Evolutionary conservation across 2,329 filamentous ascomycete genomes (phyloP).

Genomic region (Xylaria sp.): DNA sequence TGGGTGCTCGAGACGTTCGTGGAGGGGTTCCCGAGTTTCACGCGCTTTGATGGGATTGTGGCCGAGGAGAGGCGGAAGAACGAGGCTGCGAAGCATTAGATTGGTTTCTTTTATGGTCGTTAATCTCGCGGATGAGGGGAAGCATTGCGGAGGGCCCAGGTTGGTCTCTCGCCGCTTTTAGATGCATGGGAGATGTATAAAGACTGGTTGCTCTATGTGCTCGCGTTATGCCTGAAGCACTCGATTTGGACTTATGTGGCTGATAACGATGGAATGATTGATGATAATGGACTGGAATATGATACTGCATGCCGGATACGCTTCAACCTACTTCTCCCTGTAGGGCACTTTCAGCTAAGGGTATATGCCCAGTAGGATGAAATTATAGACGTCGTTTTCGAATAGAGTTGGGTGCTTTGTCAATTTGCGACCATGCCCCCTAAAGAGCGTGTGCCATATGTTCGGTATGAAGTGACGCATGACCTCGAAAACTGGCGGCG

Average conservation of each 20-base stretch:
- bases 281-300: slow-evolving; percentile 16
- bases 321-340: not conserved
- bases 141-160: not conserved
- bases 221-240: not conserved
- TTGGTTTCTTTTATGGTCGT: not conserved
- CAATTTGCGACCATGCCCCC: not conserved
- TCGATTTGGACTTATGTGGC: slow-evolving; percentile 2
- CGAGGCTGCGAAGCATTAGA: slow-evolving; percentile 56
- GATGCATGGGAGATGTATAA: not conserved
- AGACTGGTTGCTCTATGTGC: not conserved
- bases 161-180: not conserved
- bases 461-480: not conserved
- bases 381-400: not conserved
- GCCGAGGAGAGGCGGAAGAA: slow-evolving; percentile 56
- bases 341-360: no score
- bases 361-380: not conserved
- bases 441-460: not conserved
- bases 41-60: slow-evolving; percentile 63
- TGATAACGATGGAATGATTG: slow-evolving; percentile 21
- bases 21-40: slow-evolving; percentile 64
- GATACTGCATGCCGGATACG: not conserved
- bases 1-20: slow-evolving; percentile 66
- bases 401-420: not conserved
- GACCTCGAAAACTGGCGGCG: not conserved
- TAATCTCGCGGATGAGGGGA: not conserved